Conservation (phyloP, 106 monocot species). For the Platanthera zijinensis region DNA sequence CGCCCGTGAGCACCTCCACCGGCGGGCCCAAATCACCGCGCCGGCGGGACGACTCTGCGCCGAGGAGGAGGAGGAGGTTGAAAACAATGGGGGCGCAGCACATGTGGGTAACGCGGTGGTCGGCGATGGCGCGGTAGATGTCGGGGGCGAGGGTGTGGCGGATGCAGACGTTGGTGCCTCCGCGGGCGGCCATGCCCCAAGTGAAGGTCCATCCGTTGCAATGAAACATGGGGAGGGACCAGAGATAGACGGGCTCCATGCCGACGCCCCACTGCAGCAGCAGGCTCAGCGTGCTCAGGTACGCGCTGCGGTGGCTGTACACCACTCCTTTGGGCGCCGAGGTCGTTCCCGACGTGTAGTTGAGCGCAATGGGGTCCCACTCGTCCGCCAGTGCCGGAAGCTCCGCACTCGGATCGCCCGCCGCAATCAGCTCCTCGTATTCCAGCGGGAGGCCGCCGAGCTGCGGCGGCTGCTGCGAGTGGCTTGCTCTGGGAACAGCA, state of each 20-base stretch:
- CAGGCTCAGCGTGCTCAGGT: conserved; percentile 57
- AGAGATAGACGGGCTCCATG: conserved; percentile 66
- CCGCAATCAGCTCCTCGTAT: conserved; percentile 51
- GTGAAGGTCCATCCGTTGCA: conserved; percentile 97
- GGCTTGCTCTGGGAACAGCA: no score
- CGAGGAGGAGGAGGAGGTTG: conserved; percentile 38
- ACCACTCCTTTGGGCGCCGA: conserved; percentile 84
- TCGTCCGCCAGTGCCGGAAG: conserved; percentile 38
- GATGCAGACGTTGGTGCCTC: conserved; percentile 77
- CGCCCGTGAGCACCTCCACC: conserved; percentile 63
- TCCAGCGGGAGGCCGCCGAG: conserved; percentile 36
- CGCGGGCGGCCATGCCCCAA: conserved; percentile 82
- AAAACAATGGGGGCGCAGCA: conserved; percentile 77
- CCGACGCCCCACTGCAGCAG: conserved; percentile 77
- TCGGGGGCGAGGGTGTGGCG: conserved; percentile 37
- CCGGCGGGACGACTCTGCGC: not conserved
- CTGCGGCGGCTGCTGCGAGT: conserved; percentile 18
- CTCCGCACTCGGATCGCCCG: conserved; percentile 23
- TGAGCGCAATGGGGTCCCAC: conserved; percentile 69
- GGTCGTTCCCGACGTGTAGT: conserved; percentile 92
- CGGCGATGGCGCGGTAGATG: conserved; percentile 55
- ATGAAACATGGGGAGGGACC: conserved; percentile 95
- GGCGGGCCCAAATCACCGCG: not conserved
- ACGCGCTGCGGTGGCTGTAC: conserved; percentile 89
- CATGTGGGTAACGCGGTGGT: conserved; percentile 73